phyloP scores from a whole-genome alignment of 1,284 basidiomycete species.

The Wolfiporia cocos region DNA sequence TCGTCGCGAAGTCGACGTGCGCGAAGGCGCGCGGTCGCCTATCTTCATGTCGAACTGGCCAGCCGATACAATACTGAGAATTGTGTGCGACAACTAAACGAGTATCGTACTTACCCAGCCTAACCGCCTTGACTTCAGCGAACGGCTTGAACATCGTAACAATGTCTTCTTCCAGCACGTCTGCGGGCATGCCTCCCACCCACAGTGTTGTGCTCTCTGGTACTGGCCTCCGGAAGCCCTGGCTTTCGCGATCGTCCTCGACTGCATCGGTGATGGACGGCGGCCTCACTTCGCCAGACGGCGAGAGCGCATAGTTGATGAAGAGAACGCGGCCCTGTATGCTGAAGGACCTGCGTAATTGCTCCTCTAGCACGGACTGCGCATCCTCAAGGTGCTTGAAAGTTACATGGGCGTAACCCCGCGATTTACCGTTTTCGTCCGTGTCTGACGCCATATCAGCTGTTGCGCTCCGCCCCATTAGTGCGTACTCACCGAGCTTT shows the following conservation, averaged over 20 bases:
- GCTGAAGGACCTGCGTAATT: background rate
- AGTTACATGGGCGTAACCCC: background rate
- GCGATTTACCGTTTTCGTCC: background rate
- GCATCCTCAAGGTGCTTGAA: background rate
- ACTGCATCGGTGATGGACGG: background rate
- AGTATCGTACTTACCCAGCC: slow-evolving; percentile 4
- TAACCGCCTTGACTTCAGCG: background rate
- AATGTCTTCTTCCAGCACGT: slow-evolving; percentile 4
- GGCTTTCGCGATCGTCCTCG: background rate
- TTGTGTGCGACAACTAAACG: background rate
- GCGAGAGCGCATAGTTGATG: background rate
- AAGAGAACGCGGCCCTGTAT: slow-evolving; percentile 1
- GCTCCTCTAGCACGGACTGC: background rate
- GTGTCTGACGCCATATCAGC: background rate
- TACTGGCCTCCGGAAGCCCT: background rate
- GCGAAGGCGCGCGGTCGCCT: slow-evolving; percentile 1
- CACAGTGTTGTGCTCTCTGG: slow-evolving; percentile 3
- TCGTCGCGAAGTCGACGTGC: slow-evolving; percentile 6
- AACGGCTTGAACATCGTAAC: slow-evolving; percentile 1
- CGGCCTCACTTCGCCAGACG: background rate
- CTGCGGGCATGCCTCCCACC: slow-evolving; percentile 6
- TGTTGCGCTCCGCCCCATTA: background rate
- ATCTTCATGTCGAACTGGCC: background rate
- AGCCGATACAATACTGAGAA: too few relatives aligned
- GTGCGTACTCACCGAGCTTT: slow-evolving; percentile 3